Evolutionary conservation across 805 yeast species (phyloP).

Genomic region (Schizosaccharomyces octosporus): DNA sequence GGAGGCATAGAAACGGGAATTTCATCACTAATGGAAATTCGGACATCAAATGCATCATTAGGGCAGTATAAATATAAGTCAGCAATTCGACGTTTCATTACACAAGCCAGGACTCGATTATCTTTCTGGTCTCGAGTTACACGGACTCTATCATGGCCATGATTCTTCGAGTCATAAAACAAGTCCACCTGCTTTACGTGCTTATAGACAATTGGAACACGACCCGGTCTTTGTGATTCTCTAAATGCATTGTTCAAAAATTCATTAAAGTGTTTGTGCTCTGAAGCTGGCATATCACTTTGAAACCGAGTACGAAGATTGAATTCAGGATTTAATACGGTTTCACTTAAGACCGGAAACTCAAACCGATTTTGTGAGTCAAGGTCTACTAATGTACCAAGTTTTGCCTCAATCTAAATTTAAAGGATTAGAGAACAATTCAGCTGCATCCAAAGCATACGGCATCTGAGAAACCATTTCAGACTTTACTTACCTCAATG

Average conservation of each 20-base stretch:
- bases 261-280: background rate
- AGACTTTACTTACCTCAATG: background rate
- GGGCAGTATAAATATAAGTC: conserved; percentile 6
- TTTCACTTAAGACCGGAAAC: conserved; percentile 5
- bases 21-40: conserved; percentile 6
- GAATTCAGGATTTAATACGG: background rate
- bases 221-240: background rate
- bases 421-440: background rate
- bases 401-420: conserved; percentile 5
- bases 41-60: conserved; percentile 3
- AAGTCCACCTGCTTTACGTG: background rate
- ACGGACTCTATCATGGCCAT: background rate
- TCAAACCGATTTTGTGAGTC: conserved; percentile 2
- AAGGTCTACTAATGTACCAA: conserved; percentile 5
- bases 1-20: conserved; percentile 2
- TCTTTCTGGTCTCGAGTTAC: background rate
- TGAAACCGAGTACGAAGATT: background rate
- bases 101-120: background rate
- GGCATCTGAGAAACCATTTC: background rate
- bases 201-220: background rate
- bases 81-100: conserved; percentile 4
- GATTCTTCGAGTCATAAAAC: background rate
- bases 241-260: background rate
- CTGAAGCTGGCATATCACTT: background rate
- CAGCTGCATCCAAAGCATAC: background rate